A percentile compares a stretch with the other conserved stretches of the same genome.
Evolutionary conservation across 2,329 filamentous ascomycete species (phyloP).

Genomic region (Xylaria sp.): DNA sequence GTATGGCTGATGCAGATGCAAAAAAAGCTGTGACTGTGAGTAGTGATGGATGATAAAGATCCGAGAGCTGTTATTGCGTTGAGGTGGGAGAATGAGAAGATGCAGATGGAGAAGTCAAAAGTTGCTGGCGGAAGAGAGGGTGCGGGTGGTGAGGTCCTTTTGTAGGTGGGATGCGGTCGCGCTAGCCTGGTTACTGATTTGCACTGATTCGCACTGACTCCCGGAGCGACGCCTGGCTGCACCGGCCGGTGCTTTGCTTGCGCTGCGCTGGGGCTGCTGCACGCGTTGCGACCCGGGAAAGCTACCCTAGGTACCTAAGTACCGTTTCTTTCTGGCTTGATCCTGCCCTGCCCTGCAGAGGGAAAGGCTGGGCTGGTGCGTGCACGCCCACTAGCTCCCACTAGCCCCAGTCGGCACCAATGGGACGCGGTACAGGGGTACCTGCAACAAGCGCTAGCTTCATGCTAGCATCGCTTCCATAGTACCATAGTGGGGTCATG

Average conservation of each 20-base stretch:
- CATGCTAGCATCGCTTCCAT: too few relatives aligned
- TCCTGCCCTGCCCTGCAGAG: constrained; percentile 27
- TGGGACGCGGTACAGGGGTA: too few relatives aligned
- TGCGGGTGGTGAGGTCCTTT: constrained; percentile 61
- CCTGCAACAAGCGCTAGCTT: too few relatives aligned
- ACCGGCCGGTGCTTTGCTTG: constrained; percentile 9
- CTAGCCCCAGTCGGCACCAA: too few relatives aligned
- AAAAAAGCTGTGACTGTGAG: constrained; percentile 21
- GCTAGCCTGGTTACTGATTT: constrained; percentile 64
- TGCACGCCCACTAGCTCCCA: not conserved
- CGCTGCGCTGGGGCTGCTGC: constrained; percentile 5
- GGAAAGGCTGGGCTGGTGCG: constrained; percentile 8
- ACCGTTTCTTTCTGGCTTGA: constrained; percentile 34
- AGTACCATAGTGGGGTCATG: too few relatives aligned
- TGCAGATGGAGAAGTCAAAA: constrained; percentile 46
- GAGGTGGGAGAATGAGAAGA: constrained; percentile 41
- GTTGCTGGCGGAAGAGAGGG: constrained; percentile 54
- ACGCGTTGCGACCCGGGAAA: constrained; percentile 10
- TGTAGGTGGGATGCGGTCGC: constrained; percentile 64
- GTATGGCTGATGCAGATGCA: constrained; percentile 25
- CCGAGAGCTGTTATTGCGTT: constrained; percentile 30
- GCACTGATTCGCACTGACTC: constrained; percentile 23
- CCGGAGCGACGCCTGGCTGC: too few relatives aligned
- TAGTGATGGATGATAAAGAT: constrained; percentile 36
- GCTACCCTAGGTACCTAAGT: too few relatives aligned